Percentiles rank a stretch among this genome's conserved stretches.
Conservation (phyloP, 257 asterid species). For the Jasminum sambac region DNA sequence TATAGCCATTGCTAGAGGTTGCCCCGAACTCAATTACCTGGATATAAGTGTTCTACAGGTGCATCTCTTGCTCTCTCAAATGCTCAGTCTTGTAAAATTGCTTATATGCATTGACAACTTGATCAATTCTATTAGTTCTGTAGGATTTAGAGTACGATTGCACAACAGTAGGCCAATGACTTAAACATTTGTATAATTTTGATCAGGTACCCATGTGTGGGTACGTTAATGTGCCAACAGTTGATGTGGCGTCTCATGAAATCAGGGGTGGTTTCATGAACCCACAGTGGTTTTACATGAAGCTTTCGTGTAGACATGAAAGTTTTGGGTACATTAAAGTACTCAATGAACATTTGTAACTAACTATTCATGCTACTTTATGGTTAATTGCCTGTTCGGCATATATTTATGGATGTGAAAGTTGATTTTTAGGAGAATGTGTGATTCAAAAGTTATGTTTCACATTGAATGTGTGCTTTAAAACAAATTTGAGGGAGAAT, state of each 20-base stretch:
- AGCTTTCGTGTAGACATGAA: no score
- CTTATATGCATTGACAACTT: not conserved
- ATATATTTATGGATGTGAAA: no score
- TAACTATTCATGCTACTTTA: not conserved
- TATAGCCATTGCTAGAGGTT: constrained; percentile 78
- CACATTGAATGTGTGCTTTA: no score
- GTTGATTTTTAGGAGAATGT: no score
- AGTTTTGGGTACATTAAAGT: no score
- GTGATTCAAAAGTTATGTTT: no score
- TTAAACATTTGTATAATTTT: not conserved
- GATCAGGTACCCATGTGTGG: no score
- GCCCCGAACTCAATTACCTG: constrained; percentile 73
- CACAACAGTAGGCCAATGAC: not conserved
- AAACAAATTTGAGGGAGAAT: no score
- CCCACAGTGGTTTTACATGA: no score
- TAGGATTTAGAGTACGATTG: not conserved
- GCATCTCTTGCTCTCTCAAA: constrained; percentile 10
- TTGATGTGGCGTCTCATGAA: no score
- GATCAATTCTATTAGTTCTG: not conserved
- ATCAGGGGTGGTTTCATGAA: no score
- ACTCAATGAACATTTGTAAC: not conserved
- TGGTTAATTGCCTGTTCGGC: not conserved
- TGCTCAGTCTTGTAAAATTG: not conserved
- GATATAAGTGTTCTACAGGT: constrained; percentile 95
- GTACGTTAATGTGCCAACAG: no score